phyloP scores from a whole-genome alignment of 2,329 filamentous ascomycete genomes.

The Aspergillus alliaceus region DNA sequence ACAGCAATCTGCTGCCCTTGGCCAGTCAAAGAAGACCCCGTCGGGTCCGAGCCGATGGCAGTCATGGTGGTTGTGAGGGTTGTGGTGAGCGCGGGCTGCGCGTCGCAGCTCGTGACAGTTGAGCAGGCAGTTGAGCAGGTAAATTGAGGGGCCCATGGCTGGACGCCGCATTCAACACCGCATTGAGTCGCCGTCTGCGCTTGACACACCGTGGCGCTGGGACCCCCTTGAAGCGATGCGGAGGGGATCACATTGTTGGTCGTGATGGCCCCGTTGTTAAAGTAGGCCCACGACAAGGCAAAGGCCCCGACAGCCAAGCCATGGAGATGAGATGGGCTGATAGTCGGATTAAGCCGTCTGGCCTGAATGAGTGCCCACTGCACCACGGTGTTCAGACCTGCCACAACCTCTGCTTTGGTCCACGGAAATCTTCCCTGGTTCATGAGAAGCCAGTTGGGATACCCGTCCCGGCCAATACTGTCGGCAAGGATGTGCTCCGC shows the following conservation, averaged over 20 bases:
- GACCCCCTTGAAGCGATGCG: constrained; percentile 1
- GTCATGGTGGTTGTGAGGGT: constrained; percentile 1
- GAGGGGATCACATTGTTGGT: constrained; percentile 2
- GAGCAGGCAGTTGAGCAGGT: not conserved
- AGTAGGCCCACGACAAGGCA: not conserved
- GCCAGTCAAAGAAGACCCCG: not conserved
- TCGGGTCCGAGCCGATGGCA: not conserved
- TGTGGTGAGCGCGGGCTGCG: not conserved
- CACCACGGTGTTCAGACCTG: not conserved
- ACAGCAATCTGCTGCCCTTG: constrained; percentile 19
- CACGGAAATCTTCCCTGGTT: not conserved
- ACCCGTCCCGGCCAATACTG: not conserved
- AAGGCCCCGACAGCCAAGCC: not conserved
- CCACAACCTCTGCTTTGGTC: not conserved
- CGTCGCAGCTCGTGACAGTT: constrained; percentile 3
- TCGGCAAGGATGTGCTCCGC: not conserved
- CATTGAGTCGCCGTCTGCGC: constrained; percentile 1
- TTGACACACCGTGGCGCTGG: not conserved
- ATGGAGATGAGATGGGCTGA: not conserved
- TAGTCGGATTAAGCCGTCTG: not conserved
- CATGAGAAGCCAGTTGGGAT: not conserved
- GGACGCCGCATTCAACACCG: not conserved
- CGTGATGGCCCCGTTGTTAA: constrained; percentile 1
- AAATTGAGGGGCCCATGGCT: not conserved
- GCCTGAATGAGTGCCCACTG: constrained; percentile 3